Evolutionary conservation across 2,329 filamentous ascomycete species (phyloP), one percentile per base, ranked within the genome.

Genomic region (Epichloe typhina): DNA sequence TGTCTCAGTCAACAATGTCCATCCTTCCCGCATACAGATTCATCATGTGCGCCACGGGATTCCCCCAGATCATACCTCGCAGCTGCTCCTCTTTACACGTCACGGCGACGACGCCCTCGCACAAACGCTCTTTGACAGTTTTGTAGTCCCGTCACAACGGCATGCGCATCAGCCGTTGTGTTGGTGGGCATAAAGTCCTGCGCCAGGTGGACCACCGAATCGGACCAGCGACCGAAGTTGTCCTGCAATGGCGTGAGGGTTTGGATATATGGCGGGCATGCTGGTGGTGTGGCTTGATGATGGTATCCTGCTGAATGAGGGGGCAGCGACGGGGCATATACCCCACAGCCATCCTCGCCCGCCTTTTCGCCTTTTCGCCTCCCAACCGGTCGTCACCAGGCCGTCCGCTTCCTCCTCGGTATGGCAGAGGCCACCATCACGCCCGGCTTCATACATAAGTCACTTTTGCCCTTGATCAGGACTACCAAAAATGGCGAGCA

Each of bases 41-140:
- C 88, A 95, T 94, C 57, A 82, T 73, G 68, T 94, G 88, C 62
- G 82, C 84, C 42, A 88, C 71, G 0, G 86, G 85, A 62, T 95
- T 88, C 0, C 23, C 88, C 76, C 88, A 95, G 4, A 95, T 72
- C 0, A 89, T 76, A 2, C 72, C 75, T 23, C 84, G 71, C 47
- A 95, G 65, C 61, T 86, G 72, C 42, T 83, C 77, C 55, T 93
- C 85, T 0, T 71, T 77, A 8, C 83, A 76, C 9, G 82, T 74
- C 54, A 83, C 82, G 2, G 86, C 86, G 45, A 86, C 76, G 0
- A 89, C 77, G 4, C 80, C 77, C 46, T 83, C 76, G 52, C 68
- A 66, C 19, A 82, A 66, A 41, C 72, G 64, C 54, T 77, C 72
- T 45, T 70, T 67, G 1, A 76, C 64, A 39, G 71, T 77, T 62